A percentile compares a stretch with the other conserved stretches of the same genome.
phyloP scores from a whole-genome alignment of 106 monocot species.

The Platanthera guangdongensis region DNA sequence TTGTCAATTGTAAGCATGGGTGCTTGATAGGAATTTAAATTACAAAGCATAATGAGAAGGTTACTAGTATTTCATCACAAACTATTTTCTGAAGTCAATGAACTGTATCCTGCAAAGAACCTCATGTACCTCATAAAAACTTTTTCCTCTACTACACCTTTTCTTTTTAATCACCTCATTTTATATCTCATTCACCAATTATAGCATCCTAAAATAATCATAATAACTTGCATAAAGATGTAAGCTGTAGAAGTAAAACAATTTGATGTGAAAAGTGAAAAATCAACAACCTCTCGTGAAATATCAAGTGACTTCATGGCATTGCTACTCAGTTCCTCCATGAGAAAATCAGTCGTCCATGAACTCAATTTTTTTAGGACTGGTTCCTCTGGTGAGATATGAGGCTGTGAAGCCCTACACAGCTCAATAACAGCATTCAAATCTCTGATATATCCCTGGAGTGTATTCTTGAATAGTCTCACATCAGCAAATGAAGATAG shows the following conservation, averaged over 20 bases:
- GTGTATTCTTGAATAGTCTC: conserved; percentile 20
- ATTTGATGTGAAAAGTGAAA: too few relatives aligned
- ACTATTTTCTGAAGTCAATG: not conserved
- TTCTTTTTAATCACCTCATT: not conserved
- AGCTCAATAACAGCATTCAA: conserved; percentile 48
- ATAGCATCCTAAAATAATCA: not conserved
- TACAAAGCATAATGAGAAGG: not conserved
- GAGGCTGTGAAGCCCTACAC: conserved; percentile 71
- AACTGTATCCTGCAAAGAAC: not conserved
- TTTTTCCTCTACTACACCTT: not conserved
- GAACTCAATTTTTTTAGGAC: conserved; percentile 50
- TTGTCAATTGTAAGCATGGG: not conserved
- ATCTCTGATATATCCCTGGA: conserved; percentile 40
- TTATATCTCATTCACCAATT: not conserved
- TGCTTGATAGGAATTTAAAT: not conserved
- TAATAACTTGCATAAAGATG: not conserved
- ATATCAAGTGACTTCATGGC: not conserved
- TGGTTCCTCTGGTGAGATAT: conserved; percentile 35
- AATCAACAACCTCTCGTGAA: conserved; percentile 24
- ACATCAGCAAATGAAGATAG: conserved; percentile 39
- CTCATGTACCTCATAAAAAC: not conserved
- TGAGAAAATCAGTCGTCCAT: conserved; percentile 44
- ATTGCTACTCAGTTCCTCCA: conserved; percentile 17
- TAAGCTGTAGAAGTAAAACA: not conserved
- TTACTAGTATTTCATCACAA: not conserved